phyloP scores from a whole-genome alignment of 2,329 filamentous ascomycete species.

The Fonsecaea pugnacius region DNA sequence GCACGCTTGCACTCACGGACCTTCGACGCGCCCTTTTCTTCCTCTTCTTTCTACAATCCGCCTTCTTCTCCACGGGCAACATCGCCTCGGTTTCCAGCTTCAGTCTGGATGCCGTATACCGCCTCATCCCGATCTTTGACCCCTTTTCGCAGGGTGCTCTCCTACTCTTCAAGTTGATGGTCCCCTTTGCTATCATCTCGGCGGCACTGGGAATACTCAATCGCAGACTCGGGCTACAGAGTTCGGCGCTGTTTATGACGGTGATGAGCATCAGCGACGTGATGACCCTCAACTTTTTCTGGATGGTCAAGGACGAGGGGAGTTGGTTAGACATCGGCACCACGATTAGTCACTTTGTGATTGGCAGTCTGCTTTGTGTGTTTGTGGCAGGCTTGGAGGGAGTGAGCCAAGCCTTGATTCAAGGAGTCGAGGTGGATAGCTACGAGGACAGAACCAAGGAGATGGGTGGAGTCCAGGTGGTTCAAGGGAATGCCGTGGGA shows the following conservation, averaged over 20 bases:
- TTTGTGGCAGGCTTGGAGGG: slow-evolving; percentile 89
- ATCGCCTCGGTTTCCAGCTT: slow-evolving; percentile 93
- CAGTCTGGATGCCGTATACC: slow-evolving; percentile 84
- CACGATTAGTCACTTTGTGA: slow-evolving; percentile 93
- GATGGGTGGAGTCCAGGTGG: slow-evolving; percentile 23
- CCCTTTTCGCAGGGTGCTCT: slow-evolving; percentile 90
- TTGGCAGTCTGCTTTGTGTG: slow-evolving; percentile 84
- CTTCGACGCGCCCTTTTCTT: slow-evolving; percentile 90
- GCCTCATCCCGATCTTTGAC: slow-evolving; percentile 88
- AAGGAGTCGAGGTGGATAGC: slow-evolving; percentile 67
- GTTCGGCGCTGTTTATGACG: slow-evolving; percentile 88
- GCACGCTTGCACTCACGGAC: slow-evolving; percentile 78
- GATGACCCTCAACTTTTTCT: slow-evolving; percentile 95
- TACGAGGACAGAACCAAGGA: slow-evolving; percentile 23
- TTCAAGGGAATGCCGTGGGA: neutral
- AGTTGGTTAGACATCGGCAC: slow-evolving; percentile 98
- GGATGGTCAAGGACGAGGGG: slow-evolving; percentile 93
- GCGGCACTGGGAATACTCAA: slow-evolving; percentile 95
- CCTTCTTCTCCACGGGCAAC: slow-evolving; percentile 96
- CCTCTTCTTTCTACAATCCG: slow-evolving; percentile 90
- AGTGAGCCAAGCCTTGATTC: slow-evolving; percentile 79
- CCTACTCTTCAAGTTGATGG: slow-evolving; percentile 84
- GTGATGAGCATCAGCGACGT: slow-evolving; percentile 91
- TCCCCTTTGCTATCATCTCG: slow-evolving; percentile 89
- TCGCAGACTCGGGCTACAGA: slow-evolving; percentile 77